Base-by-base conservation (phyloP, 179 eudicot genomes). In the Gypsophila paniculata region DNA sequence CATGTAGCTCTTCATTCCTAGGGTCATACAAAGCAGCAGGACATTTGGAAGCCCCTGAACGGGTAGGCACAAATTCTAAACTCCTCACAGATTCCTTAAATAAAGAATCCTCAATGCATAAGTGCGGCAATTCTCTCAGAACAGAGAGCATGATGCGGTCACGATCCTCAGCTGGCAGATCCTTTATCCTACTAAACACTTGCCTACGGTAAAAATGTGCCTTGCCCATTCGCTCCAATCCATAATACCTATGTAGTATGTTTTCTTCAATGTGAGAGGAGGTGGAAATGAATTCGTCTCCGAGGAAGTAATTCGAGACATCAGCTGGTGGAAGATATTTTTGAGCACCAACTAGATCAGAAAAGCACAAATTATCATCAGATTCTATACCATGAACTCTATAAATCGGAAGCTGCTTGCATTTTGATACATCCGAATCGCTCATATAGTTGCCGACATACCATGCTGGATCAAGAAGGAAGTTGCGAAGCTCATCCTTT, bases 381-480 rank as follows among this genome's bases (percentile, higher is more conserved):
- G 85, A 82, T 49, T 85, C 98, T 79, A 74, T 81, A 63, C 72
- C 77, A 66, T 84, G 84, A 12, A 96, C 93, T 80, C 83, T 85
- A 78, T 65, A 96, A 75, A 96, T 85, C 48, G 99, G 99, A 65
- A 96, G 86, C 86, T 78, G 81, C 78, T 83, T 90, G 88, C 97
- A 87, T 64, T 79, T 82, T 77, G 74, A 73, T 61, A 85, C 61
- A 80, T 87, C 84, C 62, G 90, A 83, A 70, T 84, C 87, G 62
- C 81, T 79, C 88, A 93, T 85, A 52, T 54, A 72, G 61, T 85
- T 85, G 62, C 96, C 89, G 58, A 89, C 72, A 78, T 93, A 96
- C 99, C 99, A 96, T 75, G 76, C 86, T 19, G 91, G 87, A 83
- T 90, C 92, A 74, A 96, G 89, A 80, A 96, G 83, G 79, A 90